A percentile compares a stretch with the other conserved stretches of the same genome.
Conservation (phyloP, 129 eudicot genomes). For the Flaveria linearis region DNA sequence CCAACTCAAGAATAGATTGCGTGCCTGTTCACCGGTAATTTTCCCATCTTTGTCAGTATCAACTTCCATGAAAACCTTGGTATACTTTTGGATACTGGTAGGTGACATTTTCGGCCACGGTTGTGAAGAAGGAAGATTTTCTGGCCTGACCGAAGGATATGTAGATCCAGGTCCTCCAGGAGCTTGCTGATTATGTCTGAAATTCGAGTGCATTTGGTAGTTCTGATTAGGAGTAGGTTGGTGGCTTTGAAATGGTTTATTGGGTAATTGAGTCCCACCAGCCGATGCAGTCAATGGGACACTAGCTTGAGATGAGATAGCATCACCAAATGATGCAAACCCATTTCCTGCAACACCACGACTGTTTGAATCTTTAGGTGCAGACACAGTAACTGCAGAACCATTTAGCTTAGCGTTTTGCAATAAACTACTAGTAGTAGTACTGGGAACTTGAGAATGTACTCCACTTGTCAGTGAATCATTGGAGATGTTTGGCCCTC, state of each 20-base stretch:
- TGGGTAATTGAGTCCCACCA: slow-evolving; percentile 27
- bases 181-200: slow-evolving; percentile 52
- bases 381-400: slow-evolving; percentile 27
- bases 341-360: slow-evolving; percentile 17
- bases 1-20: slow-evolving; percentile 91
- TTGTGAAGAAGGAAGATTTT: slow-evolving; percentile 31
- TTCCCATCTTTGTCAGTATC: slow-evolving; percentile 94
- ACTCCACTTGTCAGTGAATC: slow-evolving; percentile 10
- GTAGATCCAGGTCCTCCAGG: slow-evolving; percentile 35
- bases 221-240: slow-evolving; percentile 52
- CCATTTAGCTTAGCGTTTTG: slow-evolving; percentile 31
- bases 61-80: slow-evolving; percentile 82
- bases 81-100: slow-evolving; percentile 70
- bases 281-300: slow-evolving; percentile 38
- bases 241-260: slow-evolving; percentile 28
- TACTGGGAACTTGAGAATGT: not conserved
- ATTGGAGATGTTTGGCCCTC: slow-evolving; percentile 26
- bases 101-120: slow-evolving; percentile 84
- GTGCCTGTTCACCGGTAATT: slow-evolving; percentile 87
- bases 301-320: slow-evolving; percentile 52
- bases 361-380: slow-evolving; percentile 10
- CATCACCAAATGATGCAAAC: slow-evolving; percentile 21
- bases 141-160: not conserved
- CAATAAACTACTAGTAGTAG: slow-evolving; percentile 5
- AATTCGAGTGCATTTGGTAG: slow-evolving; percentile 22